Evolutionary conservation across 2,329 filamentous ascomycete species (phyloP), one percentile per base, ranked within the genome.

Genomic region (Monosporascus sp.): DNA sequence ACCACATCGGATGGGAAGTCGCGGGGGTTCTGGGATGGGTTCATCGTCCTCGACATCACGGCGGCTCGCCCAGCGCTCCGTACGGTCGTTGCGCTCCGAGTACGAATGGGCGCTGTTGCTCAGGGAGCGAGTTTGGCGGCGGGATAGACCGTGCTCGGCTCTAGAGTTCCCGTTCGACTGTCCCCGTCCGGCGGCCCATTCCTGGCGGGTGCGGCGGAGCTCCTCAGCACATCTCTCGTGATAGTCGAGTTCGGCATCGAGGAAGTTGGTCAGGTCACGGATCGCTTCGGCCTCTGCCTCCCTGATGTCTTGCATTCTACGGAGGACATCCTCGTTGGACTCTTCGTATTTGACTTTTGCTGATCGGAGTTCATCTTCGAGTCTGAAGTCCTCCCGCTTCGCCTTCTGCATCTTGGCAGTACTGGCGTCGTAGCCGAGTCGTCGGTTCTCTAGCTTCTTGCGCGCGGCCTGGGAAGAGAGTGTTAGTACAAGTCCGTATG

Each of bases 281-380:
- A 96, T 82, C 65, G 86, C 90, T 58, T 97, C 93, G 44, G 78
- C 79, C 71, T 97, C 93, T 22, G 90, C 83, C 64, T 97, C 92
- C 74, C 94, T 93, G 74, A 97, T 95, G 66, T 97, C 93, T 72
- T 95, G 85, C 94, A 97, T 97, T 52, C 93, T 83, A 55, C 93
- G 84, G 62, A 87, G 81, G 51, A 97, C 92, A 64, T 97, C 93
- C 66, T 97, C 93, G 66, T 83, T 94, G 17, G 90, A 87, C 74
- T 97, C 94, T 67, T 97, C 94, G 67, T 96, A 97, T 73, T 97
- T 97, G 63, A 90, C 89, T 70, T 96, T 96, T 69, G 94, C 90
- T 27, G 85, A 82, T 52, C 93, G 88, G 51, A 96, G 81, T 71
- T 97, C 93, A 68, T 97, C 93, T 70, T 97, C 94, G 52, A 94